Conservation (phyloP, 306 rosid genomes). For the peach (Prunus persica) region Prunus_persica_NCBIv2 NC_034010.1:23524001-23524500, state of each 20-base stretch:
- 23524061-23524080: background rate
- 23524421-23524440: background rate
- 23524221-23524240: background rate
- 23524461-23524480: background rate
- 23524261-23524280: too few relatives aligned
- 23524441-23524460: background rate
- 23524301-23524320: background rate
- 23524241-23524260: too few relatives aligned
- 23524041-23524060: rapidly evolving
- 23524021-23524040: too few relatives aligned
- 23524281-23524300: too few relatives aligned
- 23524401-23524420: too few relatives aligned
- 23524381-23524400: background rate
- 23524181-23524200: background rate
- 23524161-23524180: background rate
- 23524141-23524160: too few relatives aligned
- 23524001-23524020: background rate
- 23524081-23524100: background rate
- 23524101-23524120: too few relatives aligned
- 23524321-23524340: background rate
- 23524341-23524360: background rate
- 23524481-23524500: background rate
- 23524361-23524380: background rate
- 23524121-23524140: background rate
- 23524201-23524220: background rate